Conservation (phyloP, 495 filamentous ascomycete genomes). For the Apiosordaria backusii region DNA sequence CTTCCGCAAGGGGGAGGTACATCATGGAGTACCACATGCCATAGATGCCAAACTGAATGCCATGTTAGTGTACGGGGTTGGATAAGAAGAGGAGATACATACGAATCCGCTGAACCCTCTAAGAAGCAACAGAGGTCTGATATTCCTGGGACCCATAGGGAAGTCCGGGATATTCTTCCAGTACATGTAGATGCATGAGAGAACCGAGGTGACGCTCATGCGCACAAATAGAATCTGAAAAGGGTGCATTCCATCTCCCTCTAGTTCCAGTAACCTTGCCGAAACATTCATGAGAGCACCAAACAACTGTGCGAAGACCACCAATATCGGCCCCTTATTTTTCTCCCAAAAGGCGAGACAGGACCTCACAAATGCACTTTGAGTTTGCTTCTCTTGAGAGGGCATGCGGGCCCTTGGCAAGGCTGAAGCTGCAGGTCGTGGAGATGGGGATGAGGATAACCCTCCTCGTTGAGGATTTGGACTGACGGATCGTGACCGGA, state of each 20-base stretch:
- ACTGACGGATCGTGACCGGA: slow-evolving; percentile 33
- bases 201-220: slow-evolving; percentile 70
- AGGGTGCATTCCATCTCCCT: slow-evolving; percentile 73
- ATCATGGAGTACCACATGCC: slow-evolving; percentile 61
- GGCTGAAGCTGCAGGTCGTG: slow-evolving; percentile 4
- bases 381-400: slow-evolving; percentile 1
- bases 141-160: slow-evolving; percentile 63
- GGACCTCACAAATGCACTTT: not conserved
- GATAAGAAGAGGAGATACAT: slow-evolving; percentile 21
- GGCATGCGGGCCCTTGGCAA: slow-evolving; percentile 12
- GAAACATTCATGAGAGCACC: slow-evolving; percentile 85
- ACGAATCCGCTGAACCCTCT: slow-evolving; percentile 73
- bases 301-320: slow-evolving; percentile 77
- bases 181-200: slow-evolving; percentile 73
- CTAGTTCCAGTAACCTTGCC: slow-evolving; percentile 71
- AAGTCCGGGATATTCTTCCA: slow-evolving; percentile 60
- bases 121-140: slow-evolving; percentile 62
- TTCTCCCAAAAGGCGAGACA: slow-evolving; percentile 35
- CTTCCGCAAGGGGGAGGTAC: slow-evolving; percentile 86
- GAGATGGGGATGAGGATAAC: slow-evolving; percentile 6
- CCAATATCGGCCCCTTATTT: slow-evolving; percentile 71
- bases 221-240: slow-evolving; percentile 87
- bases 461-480: slow-evolving; percentile 25
- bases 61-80: not conserved
- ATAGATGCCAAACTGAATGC: slow-evolving; percentile 63